Evolutionary conservation across 352 stramenopile species (phyloP), one percentile per base, ranked within the genome.

Genomic region (Nothophytophthora sp.): DNA sequence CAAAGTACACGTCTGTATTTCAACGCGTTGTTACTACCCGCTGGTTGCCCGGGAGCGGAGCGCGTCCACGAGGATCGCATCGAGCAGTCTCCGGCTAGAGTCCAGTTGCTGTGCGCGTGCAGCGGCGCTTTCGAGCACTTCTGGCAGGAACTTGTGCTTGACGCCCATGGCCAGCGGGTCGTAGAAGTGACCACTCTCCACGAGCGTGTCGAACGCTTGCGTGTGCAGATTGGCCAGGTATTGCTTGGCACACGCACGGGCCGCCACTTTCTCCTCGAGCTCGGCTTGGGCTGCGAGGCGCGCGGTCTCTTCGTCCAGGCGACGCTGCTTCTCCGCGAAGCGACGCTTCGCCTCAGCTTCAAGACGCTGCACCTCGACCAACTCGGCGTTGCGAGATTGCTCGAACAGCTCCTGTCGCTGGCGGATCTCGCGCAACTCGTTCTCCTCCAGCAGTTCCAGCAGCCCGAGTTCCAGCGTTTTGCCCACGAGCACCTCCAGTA

Each of bases 401-500:
- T 97, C 89, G 43, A 98, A 98, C 27, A 97, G 76, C 30, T 96
- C 69, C 63, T 98, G 92, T 29, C 93, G 91, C 48, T 81, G 71
- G 8, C 83, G 70, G 19, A 98, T 96, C 29, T 92, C 87, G 7
- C 73, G 77, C 15, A 98, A 63, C 63, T 98, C 94, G 36, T 91
- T 84, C 60, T 98, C 93, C 71, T 98, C 91, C 29, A 98, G 81
- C n/a, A 98, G 66, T 56, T 98, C 94, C 30, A 98, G 70, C 78
- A 98, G 88, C 7, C 86, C 73, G n/a, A 97, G 77, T 74, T 98
- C 90, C 2, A 98, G 71, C 16, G 91, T 97, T 71, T 98, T 98
- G 22, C 94, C 93, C 16, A 98, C 92, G 15, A 98, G 75, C 44
- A 98, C 94, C 56, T 98, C 94, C 19, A 98, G 65, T 37, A 98